These are phyloP conservation scores for Lasiodiplodia gonubiensis DNA, from an alignment of 2,329 filamentous ascomycete species.

Conservation along the genomic window DNA sequence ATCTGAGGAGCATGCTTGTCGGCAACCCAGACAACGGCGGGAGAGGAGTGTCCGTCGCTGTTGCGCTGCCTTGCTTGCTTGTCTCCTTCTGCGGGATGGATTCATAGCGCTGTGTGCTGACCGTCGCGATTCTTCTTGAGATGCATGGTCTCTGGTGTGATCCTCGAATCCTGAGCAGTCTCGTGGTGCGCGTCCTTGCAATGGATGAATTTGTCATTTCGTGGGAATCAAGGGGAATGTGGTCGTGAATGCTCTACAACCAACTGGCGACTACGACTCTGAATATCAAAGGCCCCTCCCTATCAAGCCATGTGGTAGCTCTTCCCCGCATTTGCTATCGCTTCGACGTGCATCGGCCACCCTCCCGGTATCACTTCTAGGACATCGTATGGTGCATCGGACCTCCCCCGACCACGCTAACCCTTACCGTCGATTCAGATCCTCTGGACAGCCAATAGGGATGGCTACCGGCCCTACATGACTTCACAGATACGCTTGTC, in stretches of 20 bases:
- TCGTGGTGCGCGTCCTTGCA: background rate
- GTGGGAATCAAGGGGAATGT: background rate
- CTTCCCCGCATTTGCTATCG: slow-evolving; percentile 4
- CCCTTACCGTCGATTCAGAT: background rate
- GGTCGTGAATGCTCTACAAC: background rate
- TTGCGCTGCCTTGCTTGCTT: background rate
- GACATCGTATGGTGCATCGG: background rate
- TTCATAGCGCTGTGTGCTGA: background rate
- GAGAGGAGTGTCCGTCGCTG: background rate
- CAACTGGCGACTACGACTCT: background rate
- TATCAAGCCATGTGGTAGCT: background rate
- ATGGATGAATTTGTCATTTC: background rate
- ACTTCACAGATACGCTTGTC: background rate
- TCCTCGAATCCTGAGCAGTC: background rate
- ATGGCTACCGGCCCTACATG: background rate
- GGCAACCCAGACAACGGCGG: slow-evolving; percentile 10
- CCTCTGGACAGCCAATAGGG: background rate
- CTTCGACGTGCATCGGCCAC: background rate
- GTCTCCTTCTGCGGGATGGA: background rate
- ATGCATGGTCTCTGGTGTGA: background rate
- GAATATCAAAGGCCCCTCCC: background rate
- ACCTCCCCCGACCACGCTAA: background rate
- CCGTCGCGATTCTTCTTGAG: background rate
- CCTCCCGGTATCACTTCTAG: background rate
- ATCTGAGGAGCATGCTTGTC: slow-evolving; percentile 12